Evolutionary conservation across 1,284 basidiomycete genomes (phyloP), one percentile per base, ranked within the genome.

Genomic region (Moesziomyces sp.): DNA sequence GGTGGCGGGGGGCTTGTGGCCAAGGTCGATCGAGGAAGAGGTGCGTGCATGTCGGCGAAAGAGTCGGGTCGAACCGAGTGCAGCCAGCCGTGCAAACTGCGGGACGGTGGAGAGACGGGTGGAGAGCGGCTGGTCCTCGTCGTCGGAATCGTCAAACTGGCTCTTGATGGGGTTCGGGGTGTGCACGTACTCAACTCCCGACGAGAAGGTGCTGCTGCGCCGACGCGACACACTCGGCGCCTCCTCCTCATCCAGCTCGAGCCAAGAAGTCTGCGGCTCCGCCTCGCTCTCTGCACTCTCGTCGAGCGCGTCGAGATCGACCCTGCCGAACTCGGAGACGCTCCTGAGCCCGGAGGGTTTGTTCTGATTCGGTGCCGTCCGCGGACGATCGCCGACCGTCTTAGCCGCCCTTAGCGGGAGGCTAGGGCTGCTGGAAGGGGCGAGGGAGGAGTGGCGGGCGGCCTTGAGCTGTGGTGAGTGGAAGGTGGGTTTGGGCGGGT

Each of bases 61-160:
- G 10, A 34, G 30, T 3, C 30, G 30, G 3, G 30, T 34, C 10
- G 30, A 34, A 34, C 30, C 13, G 30, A 34, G 30, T 34, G 65
- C 65, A 4, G 71, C 65, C 1, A 74, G 54, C 19, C 71, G 57
- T 26, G 71, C 66, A 16, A 48, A 42, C 3, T 58, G 57, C 1
- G 61, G 55, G 6, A 65, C 46, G 18, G 47, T 30, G 0, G 63
- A 23, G 5, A 57, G 24, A 21, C 43, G 49, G 7, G 46, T 30
- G 35, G 38, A 30, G 1, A 14, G 10, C 26, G 67, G 52, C 53
- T 52, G 58, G 19, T 66, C 66, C 21, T 74, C 72, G 19, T 74
- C 72, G 35, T 74, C 72, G 11, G 72, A 74, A 42, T 74, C 72
- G 14, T 69, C 66, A 21, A 74, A 74, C 9, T 52, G 52, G 52